These are phyloP conservation scores for Aspergillus sp. DNA, from an alignment of 2,329 filamentous ascomycete genomes.

Conservation along the genomic window DNA sequence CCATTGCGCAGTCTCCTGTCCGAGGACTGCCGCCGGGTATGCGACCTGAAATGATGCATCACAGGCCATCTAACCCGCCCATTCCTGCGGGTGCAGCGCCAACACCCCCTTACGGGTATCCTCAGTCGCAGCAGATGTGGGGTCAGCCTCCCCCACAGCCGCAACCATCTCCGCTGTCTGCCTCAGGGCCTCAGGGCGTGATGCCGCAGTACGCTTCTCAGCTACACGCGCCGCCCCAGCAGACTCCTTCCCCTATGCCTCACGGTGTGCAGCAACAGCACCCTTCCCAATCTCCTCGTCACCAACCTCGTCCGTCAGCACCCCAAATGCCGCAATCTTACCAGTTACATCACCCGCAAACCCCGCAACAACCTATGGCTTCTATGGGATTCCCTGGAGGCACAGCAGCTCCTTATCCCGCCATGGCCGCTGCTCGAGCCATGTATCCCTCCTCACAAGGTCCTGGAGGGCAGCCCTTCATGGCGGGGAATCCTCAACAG, in stretches of 20 bases:
- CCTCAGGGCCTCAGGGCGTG: constrained; percentile 33
- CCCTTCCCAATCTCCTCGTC: constrained; percentile 40
- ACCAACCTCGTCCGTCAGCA: constrained; percentile 30
- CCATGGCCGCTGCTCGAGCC: constrained; percentile 26
- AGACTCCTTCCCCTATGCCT: constrained; percentile 32
- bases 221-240: constrained; percentile 33
- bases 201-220: constrained; percentile 38
- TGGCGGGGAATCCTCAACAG: constrained; percentile 31
- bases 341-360: constrained; percentile 32
- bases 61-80: constrained; percentile 58
- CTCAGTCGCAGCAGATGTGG: constrained; percentile 65
- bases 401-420: constrained; percentile 26
- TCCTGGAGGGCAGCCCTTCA: constrained; percentile 28
- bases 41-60: constrained; percentile 59
- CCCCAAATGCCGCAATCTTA: constrained; percentile 34
- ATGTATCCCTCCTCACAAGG: constrained; percentile 35
- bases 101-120: constrained; percentile 50
- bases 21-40: constrained; percentile 62
- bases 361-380: constrained; percentile 29
- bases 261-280: constrained; percentile 31
- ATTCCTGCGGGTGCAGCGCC: constrained; percentile 48
- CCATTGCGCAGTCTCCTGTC: constrained; percentile 68
- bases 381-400: constrained; percentile 33
- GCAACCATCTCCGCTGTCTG: constrained; percentile 52
- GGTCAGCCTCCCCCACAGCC: constrained; percentile 60